Evolutionary conservation across 2,329 filamentous ascomycete genomes (phyloP).

Genomic region (Teratosphaeria destructans): DNA sequence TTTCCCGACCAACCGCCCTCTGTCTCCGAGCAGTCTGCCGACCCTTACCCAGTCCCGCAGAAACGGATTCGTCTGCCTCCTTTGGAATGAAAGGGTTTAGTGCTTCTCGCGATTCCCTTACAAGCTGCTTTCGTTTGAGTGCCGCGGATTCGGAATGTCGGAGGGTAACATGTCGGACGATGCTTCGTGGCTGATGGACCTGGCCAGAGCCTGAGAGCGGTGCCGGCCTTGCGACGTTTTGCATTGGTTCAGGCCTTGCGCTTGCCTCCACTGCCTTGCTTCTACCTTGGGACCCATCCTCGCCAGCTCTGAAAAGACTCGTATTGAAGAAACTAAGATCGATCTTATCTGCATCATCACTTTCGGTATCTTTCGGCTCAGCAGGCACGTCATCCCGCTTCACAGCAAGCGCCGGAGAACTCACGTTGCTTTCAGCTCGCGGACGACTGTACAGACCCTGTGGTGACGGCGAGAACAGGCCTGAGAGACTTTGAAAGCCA

Average conservation of each 20-base stretch:
- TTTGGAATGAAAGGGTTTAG: not conserved
- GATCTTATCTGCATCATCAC: not conserved
- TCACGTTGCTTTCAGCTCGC: not conserved
- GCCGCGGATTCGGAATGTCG: not conserved
- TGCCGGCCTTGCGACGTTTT: not conserved
- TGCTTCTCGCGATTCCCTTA: not conserved
- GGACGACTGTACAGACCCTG: slow-evolving; percentile 18
- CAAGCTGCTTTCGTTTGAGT: not conserved
- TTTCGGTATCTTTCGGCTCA: not conserved
- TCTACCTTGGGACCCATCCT: not conserved
- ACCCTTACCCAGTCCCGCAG: not conserved
- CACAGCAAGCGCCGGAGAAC: not conserved
- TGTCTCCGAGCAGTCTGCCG: not conserved
- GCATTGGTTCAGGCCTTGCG: not conserved
- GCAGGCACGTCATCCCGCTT: not conserved
- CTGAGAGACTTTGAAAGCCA: slow-evolving; percentile 21
- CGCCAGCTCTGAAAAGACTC: not conserved
- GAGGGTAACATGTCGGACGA: not conserved
- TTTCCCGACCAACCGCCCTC: not conserved
- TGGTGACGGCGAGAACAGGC: slow-evolving; percentile 14
- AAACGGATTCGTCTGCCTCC: not conserved
- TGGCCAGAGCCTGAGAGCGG: not conserved
- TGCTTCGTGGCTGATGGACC: not conserved
- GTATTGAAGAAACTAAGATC: not conserved
- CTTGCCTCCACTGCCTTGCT: not conserved